Conservation (phyloP, 306 rosid species). For the Malus asiatica region DNA sequence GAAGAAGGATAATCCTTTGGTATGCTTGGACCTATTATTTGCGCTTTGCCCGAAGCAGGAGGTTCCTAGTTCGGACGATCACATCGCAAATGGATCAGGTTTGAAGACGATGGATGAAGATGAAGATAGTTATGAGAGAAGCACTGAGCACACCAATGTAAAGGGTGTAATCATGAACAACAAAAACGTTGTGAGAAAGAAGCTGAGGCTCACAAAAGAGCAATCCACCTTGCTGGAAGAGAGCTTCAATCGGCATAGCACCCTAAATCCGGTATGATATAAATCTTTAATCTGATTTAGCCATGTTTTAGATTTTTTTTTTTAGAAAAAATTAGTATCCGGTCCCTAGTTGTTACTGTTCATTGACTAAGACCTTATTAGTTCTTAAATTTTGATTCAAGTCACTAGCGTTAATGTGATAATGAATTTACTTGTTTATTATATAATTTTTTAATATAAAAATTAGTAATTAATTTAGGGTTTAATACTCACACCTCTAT, state of each 20-base stretch:
- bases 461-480: too few species aligned
- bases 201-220: conserved; percentile 64
- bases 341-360: too few species aligned
- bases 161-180: background rate
- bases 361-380: too few species aligned
- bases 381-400: too few species aligned
- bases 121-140: background rate
- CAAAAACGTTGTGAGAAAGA: conserved; percentile 35
- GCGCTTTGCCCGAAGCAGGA: conserved; percentile 34
- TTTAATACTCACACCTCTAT: too few species aligned
- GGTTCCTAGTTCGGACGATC: conserved; percentile 7
- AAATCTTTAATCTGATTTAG: background rate
- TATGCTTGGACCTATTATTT: conserved; percentile 26
- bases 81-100: conserved; percentile 3
- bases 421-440: too few species aligned
- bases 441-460: too few species aligned
- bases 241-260: conserved; percentile 57
- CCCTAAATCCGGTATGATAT: conserved; percentile 48
- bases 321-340: too few species aligned
- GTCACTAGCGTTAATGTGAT: too few species aligned
- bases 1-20: conserved; percentile 15
- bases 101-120: conserved; percentile 8
- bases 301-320: background rate
- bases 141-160: background rate
- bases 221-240: conserved; percentile 62